A percentile compares a stretch with the other conserved stretches of the same genome.
These are phyloP conservation scores for Tricholoma sp. DNA, from an alignment of 768 basidiomycete species.

Conservation along the genomic window DNA sequence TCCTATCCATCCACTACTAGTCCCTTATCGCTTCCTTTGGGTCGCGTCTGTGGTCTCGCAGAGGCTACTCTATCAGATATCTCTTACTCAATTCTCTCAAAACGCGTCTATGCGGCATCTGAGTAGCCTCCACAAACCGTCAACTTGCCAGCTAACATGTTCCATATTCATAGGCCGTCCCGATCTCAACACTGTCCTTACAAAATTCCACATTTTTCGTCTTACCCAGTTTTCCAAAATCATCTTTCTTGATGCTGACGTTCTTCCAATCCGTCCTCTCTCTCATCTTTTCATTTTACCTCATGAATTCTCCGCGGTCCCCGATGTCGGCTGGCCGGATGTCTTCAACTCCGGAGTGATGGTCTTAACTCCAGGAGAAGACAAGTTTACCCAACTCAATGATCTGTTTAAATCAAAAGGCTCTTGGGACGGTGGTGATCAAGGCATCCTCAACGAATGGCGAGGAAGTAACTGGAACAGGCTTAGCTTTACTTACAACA, in stretches of 20 bases:
- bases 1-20: constrained; percentile 5
- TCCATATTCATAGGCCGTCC: constrained; percentile 65
- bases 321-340: constrained; percentile 99
- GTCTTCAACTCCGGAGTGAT: constrained; percentile 98
- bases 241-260: constrained; percentile 90
- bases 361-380: constrained; percentile 75
- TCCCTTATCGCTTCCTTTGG: background rate
- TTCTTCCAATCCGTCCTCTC: constrained; percentile 82
- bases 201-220: constrained; percentile 95
- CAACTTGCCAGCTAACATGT: background rate
- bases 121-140: background rate
- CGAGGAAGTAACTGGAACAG: constrained; percentile 81
- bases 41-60: background rate
- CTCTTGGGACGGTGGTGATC: constrained; percentile 98
- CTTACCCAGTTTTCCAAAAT: constrained; percentile 81
- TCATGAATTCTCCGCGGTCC: constrained; percentile 85
- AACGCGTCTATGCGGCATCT: background rate
- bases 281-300: constrained; percentile 87
- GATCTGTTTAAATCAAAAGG: constrained; percentile 72
- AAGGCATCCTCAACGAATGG: constrained; percentile 97
- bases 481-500: constrained; percentile 97
- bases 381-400: constrained; percentile 75
- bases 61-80: background rate
- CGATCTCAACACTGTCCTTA: constrained; percentile 90
- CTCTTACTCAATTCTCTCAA: background rate